A percentile compares a stretch with the other conserved stretches of the same genome.
These are phyloP conservation scores for Lipomyces starkeyi DNA, from an alignment of 805 yeast species.

Conservation along the genomic window DNA sequence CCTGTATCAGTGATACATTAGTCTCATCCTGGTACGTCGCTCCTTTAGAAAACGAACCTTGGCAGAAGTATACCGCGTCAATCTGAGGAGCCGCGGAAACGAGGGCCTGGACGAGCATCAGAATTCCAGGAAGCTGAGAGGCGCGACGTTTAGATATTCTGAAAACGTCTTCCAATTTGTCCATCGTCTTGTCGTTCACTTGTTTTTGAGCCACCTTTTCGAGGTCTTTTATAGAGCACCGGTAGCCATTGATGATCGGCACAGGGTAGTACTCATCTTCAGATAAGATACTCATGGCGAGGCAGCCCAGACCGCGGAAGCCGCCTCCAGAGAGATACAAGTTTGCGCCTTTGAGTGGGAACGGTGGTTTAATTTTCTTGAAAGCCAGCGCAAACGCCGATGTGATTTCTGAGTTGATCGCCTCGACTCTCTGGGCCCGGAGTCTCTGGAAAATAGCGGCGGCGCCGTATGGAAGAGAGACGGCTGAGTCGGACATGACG, in stretches of 20 bases:
- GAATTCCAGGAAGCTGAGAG: constrained; percentile 72
- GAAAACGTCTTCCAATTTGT: constrained; percentile 54
- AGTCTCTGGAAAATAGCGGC: constrained; percentile 67
- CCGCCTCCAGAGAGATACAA: constrained; percentile 78
- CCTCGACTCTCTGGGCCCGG: constrained; percentile 43
- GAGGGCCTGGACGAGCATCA: constrained; percentile 65
- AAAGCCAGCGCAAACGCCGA: constrained; percentile 52
- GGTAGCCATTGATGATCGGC: constrained; percentile 72
- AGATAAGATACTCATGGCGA: constrained; percentile 48
- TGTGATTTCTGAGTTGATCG: constrained; percentile 53
- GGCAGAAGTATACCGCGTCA: constrained; percentile 69
- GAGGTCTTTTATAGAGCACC: constrained; percentile 61
- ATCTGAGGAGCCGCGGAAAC: constrained; percentile 58
- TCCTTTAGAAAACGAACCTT: constrained; percentile 51
- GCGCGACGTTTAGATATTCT: constrained; percentile 70
- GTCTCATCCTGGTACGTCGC: background rate
- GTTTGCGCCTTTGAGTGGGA: constrained; percentile 54
- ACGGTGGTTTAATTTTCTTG: constrained; percentile 21
- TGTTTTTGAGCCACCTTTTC: constrained; percentile 58
- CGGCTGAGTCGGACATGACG: constrained; percentile 60
- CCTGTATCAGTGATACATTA: constrained; percentile 12
- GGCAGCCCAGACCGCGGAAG: constrained; percentile 67
- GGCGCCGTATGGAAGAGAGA: constrained; percentile 72
- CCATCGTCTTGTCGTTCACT: constrained; percentile 40
- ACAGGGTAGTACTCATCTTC: constrained; percentile 66